Evolutionary conservation across 495 filamentous ascomycete species (phyloP).

Genomic region (Xylaria castorea): DNA sequence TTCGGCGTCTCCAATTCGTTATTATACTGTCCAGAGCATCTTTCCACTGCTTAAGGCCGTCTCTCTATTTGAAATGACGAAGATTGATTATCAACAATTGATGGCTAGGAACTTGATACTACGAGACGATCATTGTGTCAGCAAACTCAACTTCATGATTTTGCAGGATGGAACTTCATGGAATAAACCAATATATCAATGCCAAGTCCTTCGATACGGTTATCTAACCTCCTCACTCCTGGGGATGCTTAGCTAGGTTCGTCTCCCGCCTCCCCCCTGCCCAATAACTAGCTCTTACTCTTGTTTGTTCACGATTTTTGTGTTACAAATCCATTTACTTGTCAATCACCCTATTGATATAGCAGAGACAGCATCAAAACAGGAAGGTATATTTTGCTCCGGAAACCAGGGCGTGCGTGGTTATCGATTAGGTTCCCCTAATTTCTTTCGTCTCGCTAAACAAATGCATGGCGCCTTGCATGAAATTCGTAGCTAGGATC

Average conservation of each 20-base stretch:
- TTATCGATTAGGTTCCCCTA: slow-evolving; percentile 16
- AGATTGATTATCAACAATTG: neutral
- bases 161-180: slow-evolving; percentile 4
- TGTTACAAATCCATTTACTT: neutral
- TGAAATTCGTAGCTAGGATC: slow-evolving; percentile 14
- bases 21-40: neutral
- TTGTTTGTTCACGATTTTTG: neutral
- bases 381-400: neutral
- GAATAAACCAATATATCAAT: slow-evolving; percentile 5
- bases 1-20: slow-evolving; percentile 32
- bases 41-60: neutral
- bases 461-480: slow-evolving; percentile 6
- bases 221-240: neutral
- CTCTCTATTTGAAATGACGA: neutral
- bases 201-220: neutral
- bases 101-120: neutral
- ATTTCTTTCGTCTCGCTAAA: slow-evolving; percentile 14
- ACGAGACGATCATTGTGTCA: slow-evolving; percentile 10
- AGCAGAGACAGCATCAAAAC: neutral
- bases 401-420: neutral
- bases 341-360: neutral
- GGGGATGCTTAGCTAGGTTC: neutral
- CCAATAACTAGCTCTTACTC: neutral
- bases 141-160: slow-evolving; percentile 7
- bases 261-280: neutral